A percentile compares a stretch with the other conserved stretches of the same genome.
Conservation (phyloP, 306 rosid genomes). For the Cucumis hystrix region DNA sequence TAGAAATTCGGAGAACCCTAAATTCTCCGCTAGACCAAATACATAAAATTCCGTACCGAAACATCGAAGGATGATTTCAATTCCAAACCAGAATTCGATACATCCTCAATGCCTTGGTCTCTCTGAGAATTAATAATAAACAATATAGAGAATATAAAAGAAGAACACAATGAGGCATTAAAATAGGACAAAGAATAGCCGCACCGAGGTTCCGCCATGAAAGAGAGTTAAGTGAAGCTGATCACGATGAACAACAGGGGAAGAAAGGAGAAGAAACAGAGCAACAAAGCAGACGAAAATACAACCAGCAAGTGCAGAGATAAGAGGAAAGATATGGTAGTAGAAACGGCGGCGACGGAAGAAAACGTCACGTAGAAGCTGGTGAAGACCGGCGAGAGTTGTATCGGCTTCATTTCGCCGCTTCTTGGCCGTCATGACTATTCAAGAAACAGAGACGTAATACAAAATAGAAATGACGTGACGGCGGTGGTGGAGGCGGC, state of each 20-base stretch:
- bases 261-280: slow-evolving; percentile 27
- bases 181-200: neutral
- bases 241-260: slow-evolving; percentile 18
- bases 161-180: neutral
- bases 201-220: slow-evolving; percentile 7
- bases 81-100: slow-evolving; percentile 8
- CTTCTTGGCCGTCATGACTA: slow-evolving; percentile 17
- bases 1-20: neutral
- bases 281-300: slow-evolving; percentile 37
- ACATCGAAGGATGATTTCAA: slow-evolving; percentile 16
- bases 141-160: neutral
- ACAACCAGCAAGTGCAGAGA: slow-evolving; percentile 38
- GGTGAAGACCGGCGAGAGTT: neutral
- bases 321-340: slow-evolving; percentile 29
- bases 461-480: neutral
- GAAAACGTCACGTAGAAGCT: slow-evolving; percentile 16
- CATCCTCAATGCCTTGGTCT: slow-evolving; percentile 7
- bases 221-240: slow-evolving; percentile 10
- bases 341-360: slow-evolving; percentile 23
- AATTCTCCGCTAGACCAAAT: neutral
- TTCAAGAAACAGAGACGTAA: neutral
- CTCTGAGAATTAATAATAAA: neutral
- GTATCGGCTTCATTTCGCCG: slow-evolving; percentile 19
- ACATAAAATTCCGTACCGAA: slow-evolving; percentile 13
- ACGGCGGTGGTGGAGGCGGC: neutral